Evolutionary conservation across 768 basidiomycete genomes (phyloP), one percentile per base, ranked within the genome.

Genomic region (Trametes elegans): DNA sequence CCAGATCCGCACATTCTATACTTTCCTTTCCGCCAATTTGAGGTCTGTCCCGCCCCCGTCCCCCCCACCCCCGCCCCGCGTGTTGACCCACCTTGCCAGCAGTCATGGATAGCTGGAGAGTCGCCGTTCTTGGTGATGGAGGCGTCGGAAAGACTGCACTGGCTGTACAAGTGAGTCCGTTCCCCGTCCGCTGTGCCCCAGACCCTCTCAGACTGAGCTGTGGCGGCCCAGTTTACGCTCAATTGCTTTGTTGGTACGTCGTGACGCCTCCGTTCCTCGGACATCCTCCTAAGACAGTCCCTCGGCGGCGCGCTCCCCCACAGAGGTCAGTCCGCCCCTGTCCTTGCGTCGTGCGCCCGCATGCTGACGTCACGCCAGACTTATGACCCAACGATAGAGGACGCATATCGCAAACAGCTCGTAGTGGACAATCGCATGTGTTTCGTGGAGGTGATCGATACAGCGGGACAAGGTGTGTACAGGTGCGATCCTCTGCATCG

Each of bases 381-480:
- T 48, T 98, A 98, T 72, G 94, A 98, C 76, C 94, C 94, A 53
- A 98, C 94, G 64, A 98, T 98, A 83, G 94, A 98, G 75, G 94
- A 97, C 71, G 93, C 93, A 59, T 97, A 98, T 74, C 83, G 94
- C 66, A 96, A 95, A 71, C 93, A 94, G 70, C 81, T 94, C 64
- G 85, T 94, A 53, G 93, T 97, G 60, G 94, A 96, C 73, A 93
- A 93, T 68, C 82, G 87, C 64, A 94, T 94, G 84, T 95, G 93
- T 74, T 89, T 94, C 70, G 84, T 98, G 62, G 94, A 98, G 72
- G 92, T 98, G 59, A 90, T 98, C 70, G 94, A 98, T 74, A 97
- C 95, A 64, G 95, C 95, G 45, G 94, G 94, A 27, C 94, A 98
- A 84, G 93, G 93, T 94, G 66, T 60, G 84, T 74, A 19, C 24